These are phyloP conservation scores for Termitomyces sp. DNA, from an alignment of 768 basidiomycete species.

Conservation along the genomic window DNA sequence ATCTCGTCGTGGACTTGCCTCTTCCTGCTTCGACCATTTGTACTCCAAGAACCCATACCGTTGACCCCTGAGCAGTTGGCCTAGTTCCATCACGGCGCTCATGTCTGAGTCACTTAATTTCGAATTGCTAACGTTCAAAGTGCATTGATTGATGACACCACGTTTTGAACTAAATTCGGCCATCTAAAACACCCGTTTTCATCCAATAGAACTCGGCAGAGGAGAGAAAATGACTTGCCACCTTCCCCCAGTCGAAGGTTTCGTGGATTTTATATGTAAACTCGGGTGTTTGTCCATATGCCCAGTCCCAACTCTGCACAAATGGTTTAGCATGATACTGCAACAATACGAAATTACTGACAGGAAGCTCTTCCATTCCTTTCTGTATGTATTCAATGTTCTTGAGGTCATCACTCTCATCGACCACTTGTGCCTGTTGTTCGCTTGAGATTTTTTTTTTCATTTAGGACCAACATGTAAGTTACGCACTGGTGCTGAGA, in stretches of 20 bases:
- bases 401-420: constrained; percentile 39
- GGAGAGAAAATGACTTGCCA: constrained; percentile 28
- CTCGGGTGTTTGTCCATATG: constrained; percentile 89
- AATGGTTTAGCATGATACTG: background rate
- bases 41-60: constrained; percentile 29
- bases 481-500: constrained; percentile 24
- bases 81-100: constrained; percentile 4
- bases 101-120: constrained; percentile 5
- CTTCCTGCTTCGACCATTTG: background rate
- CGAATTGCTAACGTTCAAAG: constrained; percentile 21
- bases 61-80: constrained; percentile 20
- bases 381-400: constrained; percentile 54
- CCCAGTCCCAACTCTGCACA: constrained; percentile 85
- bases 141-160: constrained; percentile 54
- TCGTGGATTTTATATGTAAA: constrained; percentile 60
- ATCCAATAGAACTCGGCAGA: background rate
- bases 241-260: constrained; percentile 47
- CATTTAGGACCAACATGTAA: background rate
- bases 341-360: constrained; percentile 23
- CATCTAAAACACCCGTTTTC: constrained; percentile 23
- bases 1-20: constrained; percentile 9
- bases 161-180: constrained; percentile 56
- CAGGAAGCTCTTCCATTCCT: constrained; percentile 72
- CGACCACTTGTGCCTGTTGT: constrained; percentile 33
- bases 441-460: background rate